Percentiles rank a stretch among this genome's conserved stretches.
phyloP scores from a whole-genome alignment of 441 rosid genomes.

The Brassica hybrid region DNA sequence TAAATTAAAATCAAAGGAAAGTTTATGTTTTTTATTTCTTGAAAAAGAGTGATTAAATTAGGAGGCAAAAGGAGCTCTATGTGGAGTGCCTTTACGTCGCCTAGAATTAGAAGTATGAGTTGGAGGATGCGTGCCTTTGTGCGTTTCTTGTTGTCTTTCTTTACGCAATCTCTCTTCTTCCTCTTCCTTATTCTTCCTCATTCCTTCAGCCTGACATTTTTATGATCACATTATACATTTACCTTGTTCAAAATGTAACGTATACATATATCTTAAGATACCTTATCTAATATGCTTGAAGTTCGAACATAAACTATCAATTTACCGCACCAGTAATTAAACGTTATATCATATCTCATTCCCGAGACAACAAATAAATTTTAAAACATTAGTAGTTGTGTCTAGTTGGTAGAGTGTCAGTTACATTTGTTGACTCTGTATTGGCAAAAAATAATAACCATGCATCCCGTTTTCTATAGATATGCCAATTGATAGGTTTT shows the following conservation, averaged over 20 bases:
- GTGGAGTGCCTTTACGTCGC: conserved; percentile 90
- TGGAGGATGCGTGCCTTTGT: conserved; percentile 49
- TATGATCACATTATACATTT: conserved; percentile 22
- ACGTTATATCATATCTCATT: neutral
- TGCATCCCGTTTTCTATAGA: neutral
- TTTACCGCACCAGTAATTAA: neutral
- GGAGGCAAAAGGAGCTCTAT: conserved; percentile 75
- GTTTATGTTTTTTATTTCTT: neutral
- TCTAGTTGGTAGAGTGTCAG: neutral
- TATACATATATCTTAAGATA: conserved; percentile 2
- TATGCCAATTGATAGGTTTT: neutral
- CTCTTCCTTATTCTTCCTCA: conserved; percentile 55
- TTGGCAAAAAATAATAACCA: neutral
- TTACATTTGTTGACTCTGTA: neutral
- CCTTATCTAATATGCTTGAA: neutral
- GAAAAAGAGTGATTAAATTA: conserved; percentile 31
- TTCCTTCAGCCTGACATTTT: conserved; percentile 60
- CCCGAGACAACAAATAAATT: neutral
- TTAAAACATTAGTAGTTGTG: neutral
- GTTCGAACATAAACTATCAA: neutral
- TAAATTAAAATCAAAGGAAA: conserved; percentile 4
- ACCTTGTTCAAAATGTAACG: conserved; percentile 18
- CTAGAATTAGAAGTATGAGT: conserved; percentile 58
- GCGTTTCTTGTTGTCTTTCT: conserved; percentile 56
- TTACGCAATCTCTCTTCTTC: conserved; percentile 70